phyloP scores from a whole-genome alignment of 495 filamentous ascomycete species.

The Trichoderma parareesei region DNA sequence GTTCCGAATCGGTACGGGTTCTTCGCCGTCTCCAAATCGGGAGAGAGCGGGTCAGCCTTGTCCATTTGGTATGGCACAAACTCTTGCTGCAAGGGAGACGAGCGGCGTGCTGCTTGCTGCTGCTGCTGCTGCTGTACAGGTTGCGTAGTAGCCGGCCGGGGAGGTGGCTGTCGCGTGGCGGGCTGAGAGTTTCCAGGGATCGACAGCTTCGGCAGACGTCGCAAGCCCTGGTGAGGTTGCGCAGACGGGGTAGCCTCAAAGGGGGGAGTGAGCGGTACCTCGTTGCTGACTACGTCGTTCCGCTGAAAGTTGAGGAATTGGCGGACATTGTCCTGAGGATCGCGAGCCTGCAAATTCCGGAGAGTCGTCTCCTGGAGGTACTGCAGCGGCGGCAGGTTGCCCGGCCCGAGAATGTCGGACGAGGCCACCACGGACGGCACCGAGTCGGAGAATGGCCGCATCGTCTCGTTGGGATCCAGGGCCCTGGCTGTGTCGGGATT shows the following conservation, averaged over 20 bases:
- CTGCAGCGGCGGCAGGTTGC: constrained; percentile 48
- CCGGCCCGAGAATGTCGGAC: constrained; percentile 75
- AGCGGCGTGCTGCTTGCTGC: constrained; percentile 16
- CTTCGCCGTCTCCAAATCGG: constrained; percentile 41
- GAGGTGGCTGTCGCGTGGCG: constrained; percentile 14
- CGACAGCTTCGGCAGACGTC: constrained; percentile 48
- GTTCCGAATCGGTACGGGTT: constrained; percentile 64
- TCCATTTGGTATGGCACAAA: constrained; percentile 47
- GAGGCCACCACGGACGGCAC: constrained; percentile 79
- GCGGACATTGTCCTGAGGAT: constrained; percentile 86
- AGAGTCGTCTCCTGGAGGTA: constrained; percentile 65
- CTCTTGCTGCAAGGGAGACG: constrained; percentile 23
- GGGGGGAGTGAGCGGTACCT: constrained; percentile 47
- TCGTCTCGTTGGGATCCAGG: constrained; percentile 22
- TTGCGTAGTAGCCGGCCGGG: constrained; percentile 19
- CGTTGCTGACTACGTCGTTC: constrained; percentile 39
- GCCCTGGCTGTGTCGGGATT: constrained; percentile 55
- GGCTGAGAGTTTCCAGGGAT: constrained; percentile 35
- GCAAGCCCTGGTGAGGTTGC: constrained; percentile 41
- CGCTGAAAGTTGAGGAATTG: constrained; percentile 80
- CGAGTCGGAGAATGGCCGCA: constrained; percentile 30
- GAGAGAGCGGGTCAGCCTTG: constrained; percentile 35
- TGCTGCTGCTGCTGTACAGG: constrained; percentile 24
- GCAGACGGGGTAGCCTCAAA: constrained; percentile 39
- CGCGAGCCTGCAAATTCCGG: constrained; percentile 54